These are phyloP conservation scores for Serendipita sp. DNA, from an alignment of 768 basidiomycete genomes.

Conservation along the genomic window DNA sequence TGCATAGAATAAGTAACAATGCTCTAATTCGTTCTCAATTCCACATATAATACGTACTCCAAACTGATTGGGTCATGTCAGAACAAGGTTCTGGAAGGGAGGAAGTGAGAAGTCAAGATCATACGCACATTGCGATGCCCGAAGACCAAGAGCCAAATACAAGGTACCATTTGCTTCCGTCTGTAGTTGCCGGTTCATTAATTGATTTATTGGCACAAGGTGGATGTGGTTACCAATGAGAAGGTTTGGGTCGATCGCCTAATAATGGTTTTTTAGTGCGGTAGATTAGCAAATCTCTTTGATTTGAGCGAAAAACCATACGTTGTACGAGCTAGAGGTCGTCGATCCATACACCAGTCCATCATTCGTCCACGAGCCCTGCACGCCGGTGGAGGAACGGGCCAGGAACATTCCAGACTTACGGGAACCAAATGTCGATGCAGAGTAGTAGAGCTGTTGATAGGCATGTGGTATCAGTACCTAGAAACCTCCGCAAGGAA, in stretches of 20 bases:
- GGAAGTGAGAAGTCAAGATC: slow-evolving; percentile 3
- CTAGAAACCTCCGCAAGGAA: background rate
- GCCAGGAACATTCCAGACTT: slow-evolving; percentile 39
- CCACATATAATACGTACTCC: background rate
- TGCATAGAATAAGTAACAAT: background rate
- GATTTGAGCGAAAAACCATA: slow-evolving; percentile 11
- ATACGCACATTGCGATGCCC: slow-evolving; percentile 30
- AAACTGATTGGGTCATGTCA: background rate
- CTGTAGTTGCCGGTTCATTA: slow-evolving; percentile 13
- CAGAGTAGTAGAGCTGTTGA: slow-evolving; percentile 34
- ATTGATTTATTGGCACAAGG: background rate
- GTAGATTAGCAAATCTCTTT: no score
- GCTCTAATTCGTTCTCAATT: background rate
- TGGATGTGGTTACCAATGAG: slow-evolving; percentile 18
- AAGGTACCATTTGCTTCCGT: slow-evolving; percentile 30
- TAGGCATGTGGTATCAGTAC: background rate
- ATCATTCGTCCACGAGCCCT: slow-evolving; percentile 24
- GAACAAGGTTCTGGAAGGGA: background rate
- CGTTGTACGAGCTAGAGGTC: slow-evolving; percentile 24
- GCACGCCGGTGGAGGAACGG: slow-evolving; percentile 29
- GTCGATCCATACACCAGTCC: slow-evolving; percentile 33
- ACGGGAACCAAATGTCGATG: slow-evolving; percentile 37
- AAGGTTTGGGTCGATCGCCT: slow-evolving; percentile 11
- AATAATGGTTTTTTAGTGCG: no score
- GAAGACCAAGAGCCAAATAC: slow-evolving; percentile 41